Percentiles rank a stretch among this genome's conserved stretches.
These are phyloP conservation scores for Phytophthora sojae DNA, from an alignment of 352 stramenopile species.

Conservation along the genomic window DNA sequence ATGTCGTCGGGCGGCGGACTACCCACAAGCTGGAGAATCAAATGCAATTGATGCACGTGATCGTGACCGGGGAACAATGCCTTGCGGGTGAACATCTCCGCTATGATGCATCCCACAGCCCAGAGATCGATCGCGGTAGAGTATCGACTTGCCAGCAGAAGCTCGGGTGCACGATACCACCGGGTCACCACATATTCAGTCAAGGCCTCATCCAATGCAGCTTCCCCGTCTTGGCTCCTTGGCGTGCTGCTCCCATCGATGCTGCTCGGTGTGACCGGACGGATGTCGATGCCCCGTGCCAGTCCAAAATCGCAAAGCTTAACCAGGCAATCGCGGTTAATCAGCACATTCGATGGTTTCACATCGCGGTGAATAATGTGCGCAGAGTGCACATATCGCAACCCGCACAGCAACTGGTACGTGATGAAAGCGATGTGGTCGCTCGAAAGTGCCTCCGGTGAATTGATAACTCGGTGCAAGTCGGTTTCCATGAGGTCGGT, in stretches of 20 bases:
- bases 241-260: constrained; percentile 36
- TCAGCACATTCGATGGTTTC: constrained; percentile 97
- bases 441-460: constrained; percentile 64
- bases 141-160: constrained; percentile 96
- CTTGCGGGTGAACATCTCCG: constrained; percentile 95
- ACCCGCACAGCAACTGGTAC: constrained; percentile 83
- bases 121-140: constrained; percentile 95
- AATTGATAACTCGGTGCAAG: constrained; percentile 85
- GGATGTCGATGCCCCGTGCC: constrained; percentile 74
- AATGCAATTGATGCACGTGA: constrained; percentile 91
- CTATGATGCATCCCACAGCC: constrained; percentile 98
- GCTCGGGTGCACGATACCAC: constrained; percentile 94
- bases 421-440: constrained; percentile 87
- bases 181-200: constrained; percentile 95
- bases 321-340: constrained; percentile 92
- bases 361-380: constrained; percentile 92
- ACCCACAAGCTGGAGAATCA: constrained; percentile 81
- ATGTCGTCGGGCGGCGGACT: constrained; percentile 69
- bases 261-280: constrained; percentile 30
- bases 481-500: constrained; percentile 88
- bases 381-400: constrained; percentile 90
- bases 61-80: constrained; percentile 85
- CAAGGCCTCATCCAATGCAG: constrained; percentile 59
- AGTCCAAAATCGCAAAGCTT: constrained; percentile 93
- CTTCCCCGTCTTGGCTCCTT: constrained; percentile 47